A percentile compares a stretch with the other conserved stretches of the same genome.
Conservation (phyloP, 257 asterid species). For the Ilex aquifolium region DNA sequence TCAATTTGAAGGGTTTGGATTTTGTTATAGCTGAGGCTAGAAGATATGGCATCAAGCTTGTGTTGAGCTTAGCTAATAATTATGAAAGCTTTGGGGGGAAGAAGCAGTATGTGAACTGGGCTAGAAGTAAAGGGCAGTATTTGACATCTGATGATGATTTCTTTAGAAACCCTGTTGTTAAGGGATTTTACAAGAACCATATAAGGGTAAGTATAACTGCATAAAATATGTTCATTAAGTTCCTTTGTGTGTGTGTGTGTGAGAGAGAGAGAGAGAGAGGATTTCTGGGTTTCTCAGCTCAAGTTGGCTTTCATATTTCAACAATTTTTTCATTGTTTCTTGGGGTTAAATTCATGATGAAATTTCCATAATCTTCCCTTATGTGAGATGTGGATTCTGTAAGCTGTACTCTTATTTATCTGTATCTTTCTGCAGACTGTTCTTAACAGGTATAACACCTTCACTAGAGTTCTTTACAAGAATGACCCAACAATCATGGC, state of each 20-base stretch:
- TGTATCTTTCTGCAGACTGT: constrained; percentile 42
- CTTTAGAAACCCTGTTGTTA: constrained; percentile 56
- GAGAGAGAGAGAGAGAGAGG: too few relatives aligned
- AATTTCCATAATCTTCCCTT: too few relatives aligned
- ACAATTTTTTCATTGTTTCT: neutral
- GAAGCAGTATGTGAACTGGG: constrained; percentile 92
- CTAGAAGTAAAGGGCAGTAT: constrained; percentile 56
- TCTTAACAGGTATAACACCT: constrained; percentile 58
- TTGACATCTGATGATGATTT: constrained; percentile 82
- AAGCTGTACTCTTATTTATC: neutral
- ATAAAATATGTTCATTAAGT: neutral
- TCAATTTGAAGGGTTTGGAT: constrained; percentile 67
- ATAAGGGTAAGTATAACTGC: constrained; percentile 34
- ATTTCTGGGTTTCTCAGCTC: too few relatives aligned
- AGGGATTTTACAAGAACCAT: constrained; percentile 69
- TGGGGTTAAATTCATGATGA: neutral
- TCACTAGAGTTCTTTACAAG: constrained; percentile 57
- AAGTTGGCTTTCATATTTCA: neutral
- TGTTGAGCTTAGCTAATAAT: constrained; percentile 70
- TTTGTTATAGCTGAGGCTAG: constrained; percentile 83
- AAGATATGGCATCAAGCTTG: constrained; percentile 62
- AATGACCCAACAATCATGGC: constrained; percentile 98
- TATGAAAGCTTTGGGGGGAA: constrained; percentile 87
- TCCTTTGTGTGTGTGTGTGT: neutral
- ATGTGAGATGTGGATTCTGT: too few relatives aligned